Evolutionary conservation across 257 asterid species (phyloP).

Genomic region (Solanum tarijense): DNA sequence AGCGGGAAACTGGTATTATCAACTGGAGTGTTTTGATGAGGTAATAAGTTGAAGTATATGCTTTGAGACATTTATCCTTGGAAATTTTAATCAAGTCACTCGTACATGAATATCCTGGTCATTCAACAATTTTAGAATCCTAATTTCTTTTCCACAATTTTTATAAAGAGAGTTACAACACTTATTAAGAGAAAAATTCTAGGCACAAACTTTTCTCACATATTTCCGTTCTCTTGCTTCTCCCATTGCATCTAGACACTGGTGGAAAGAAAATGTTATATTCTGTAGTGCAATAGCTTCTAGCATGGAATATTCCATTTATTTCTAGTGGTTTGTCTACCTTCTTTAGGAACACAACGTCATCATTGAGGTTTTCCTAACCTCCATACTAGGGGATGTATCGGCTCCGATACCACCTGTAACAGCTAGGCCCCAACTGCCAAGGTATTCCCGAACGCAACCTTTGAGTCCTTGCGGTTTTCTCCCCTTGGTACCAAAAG

Average conservation of each 20-base stretch:
- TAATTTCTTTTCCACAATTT: background rate
- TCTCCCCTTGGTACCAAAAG: background rate
- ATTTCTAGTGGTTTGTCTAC: background rate
- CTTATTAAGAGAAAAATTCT: background rate
- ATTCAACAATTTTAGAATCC: background rate
- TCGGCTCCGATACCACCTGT: background rate
- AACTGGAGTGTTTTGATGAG: conserved; percentile 78
- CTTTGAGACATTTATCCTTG: background rate
- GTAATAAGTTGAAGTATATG: conserved; percentile 8
- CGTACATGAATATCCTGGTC: background rate
- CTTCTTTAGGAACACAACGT: background rate
- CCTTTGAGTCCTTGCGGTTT: background rate
- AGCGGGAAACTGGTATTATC: conserved; percentile 74
- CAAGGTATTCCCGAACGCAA: background rate
- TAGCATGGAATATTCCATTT: background rate
- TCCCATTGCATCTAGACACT: background rate
- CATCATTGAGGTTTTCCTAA: background rate
- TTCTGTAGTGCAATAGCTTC: background rate
- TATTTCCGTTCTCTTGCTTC: background rate
- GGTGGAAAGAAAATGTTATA: background rate
- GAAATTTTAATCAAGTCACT: background rate
- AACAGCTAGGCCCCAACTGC: background rate
- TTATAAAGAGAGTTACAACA: background rate
- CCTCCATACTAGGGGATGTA: background rate
- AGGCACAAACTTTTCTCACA: background rate